phyloP scores from a whole-genome alignment of 345 rosid genomes.

The Euphorbia lathyris region DNA sequence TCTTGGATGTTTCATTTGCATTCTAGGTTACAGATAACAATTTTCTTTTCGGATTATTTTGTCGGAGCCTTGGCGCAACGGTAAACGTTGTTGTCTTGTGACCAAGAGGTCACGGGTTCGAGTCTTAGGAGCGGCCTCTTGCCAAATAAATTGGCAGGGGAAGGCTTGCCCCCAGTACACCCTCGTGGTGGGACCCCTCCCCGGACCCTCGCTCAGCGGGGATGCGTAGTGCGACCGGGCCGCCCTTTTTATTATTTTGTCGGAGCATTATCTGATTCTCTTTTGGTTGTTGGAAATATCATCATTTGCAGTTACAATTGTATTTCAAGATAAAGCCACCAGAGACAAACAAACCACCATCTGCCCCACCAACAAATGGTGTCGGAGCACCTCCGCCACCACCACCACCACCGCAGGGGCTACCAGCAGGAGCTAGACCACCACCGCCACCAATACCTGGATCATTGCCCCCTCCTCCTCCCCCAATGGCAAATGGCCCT shows the following conservation, averaged over 20 bases:
- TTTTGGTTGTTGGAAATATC: conserved; percentile 5
- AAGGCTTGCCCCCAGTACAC: too few relatives aligned
- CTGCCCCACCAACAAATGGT: conserved; percentile 59
- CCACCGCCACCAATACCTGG: conserved; percentile 49
- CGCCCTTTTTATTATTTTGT: neutral
- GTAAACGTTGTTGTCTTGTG: too few relatives aligned
- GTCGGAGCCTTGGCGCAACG: too few relatives aligned
- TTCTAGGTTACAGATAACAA: neutral
- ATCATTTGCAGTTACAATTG: conserved; percentile 69
- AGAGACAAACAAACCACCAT: conserved; percentile 72
- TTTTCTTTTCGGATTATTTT: too few relatives aligned
- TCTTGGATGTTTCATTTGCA: neutral
- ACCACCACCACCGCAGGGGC: conserved; percentile 66
- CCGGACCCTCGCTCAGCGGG: too few relatives aligned
- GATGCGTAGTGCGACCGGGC: too few relatives aligned
- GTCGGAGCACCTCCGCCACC: conserved; percentile 58
- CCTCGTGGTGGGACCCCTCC: too few relatives aligned
- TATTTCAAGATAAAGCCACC: conserved; percentile 79
- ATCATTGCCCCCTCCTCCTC: conserved; percentile 73
- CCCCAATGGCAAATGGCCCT: conserved; percentile 70
- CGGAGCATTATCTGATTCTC: neutral
- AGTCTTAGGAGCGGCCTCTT: too few relatives aligned
- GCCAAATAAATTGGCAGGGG: too few relatives aligned
- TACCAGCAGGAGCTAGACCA: conserved; percentile 53
- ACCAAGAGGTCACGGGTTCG: too few relatives aligned